Evolutionary conservation across 768 basidiomycete species (phyloP).

Genomic region (Pleurotus djamor): DNA sequence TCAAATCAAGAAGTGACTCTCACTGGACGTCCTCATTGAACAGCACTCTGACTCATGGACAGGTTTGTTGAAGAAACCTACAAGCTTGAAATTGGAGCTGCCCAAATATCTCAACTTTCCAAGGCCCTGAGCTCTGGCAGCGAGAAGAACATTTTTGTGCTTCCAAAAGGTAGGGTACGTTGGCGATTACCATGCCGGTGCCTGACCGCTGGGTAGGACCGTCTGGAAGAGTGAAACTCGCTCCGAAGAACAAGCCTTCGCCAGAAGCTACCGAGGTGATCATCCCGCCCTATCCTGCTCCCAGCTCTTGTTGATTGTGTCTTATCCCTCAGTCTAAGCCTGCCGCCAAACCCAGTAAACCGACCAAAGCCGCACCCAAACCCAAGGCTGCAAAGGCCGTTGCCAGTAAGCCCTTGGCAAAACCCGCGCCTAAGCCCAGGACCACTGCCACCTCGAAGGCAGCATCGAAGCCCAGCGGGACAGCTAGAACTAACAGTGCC

Average conservation of each 20-base stretch:
- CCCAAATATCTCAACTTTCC: conserved; percentile 77
- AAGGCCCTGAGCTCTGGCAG: conserved; percentile 80
- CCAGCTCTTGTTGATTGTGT: background rate
- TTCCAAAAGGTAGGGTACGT: conserved; percentile 73
- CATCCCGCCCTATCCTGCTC: too few relatives aligned
- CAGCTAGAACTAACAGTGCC: conserved; percentile 17
- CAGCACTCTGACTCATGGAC: background rate
- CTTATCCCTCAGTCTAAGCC: conserved; percentile 19
- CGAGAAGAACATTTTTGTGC: conserved; percentile 78
- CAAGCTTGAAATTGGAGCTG: conserved; percentile 74
- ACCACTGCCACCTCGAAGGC: conserved; percentile 13
- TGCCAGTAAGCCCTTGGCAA: conserved; percentile 17
- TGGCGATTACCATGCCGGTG: conserved; percentile 1
- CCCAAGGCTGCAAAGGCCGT: conserved; percentile 8
- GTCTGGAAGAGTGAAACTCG: conserved; percentile 75
- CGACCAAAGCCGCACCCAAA: conserved; percentile 27
- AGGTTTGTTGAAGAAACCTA: conserved; percentile 87
- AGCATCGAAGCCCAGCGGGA: conserved; percentile 23
- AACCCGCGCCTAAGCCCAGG: conserved; percentile 15
- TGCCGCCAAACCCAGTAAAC: conserved; percentile 38
- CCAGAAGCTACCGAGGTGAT: too few relatives aligned
- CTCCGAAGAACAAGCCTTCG: conserved; percentile 38
- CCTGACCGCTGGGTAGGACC: conserved; percentile 41
- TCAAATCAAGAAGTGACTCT: conserved; percentile 84
- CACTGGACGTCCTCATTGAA: conserved; percentile 13